Evolutionary conservation across 345 rosid species (phyloP).

Genomic region (Brassica carinata): DNA sequence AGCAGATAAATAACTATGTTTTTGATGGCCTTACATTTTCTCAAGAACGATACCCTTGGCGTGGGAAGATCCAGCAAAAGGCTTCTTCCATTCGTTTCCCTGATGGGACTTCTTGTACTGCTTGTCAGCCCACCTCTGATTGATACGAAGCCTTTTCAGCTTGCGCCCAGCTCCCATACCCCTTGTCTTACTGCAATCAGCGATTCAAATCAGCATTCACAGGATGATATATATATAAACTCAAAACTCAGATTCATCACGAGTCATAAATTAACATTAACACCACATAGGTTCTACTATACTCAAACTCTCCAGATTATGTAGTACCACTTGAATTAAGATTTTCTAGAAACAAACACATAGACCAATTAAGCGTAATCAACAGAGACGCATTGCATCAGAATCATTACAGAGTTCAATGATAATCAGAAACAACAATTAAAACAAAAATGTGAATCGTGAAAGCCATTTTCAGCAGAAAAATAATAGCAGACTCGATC

Average conservation of each 20-base stretch:
- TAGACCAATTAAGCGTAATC: background rate
- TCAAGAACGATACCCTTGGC: constrained; percentile 73
- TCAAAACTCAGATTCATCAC: background rate
- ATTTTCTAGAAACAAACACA: background rate
- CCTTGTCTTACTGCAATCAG: constrained; percentile 55
- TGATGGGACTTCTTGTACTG: constrained; percentile 65
- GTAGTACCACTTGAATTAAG: background rate
- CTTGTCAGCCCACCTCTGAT: constrained; percentile 76
- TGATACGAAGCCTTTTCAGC: constrained; percentile 55
- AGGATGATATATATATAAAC: background rate
- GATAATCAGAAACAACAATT: background rate
- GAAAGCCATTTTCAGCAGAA: background rate
- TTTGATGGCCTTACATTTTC: constrained; percentile 48
- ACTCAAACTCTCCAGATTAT: too few species aligned
- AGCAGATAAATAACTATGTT: background rate
- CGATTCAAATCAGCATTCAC: too few species aligned
- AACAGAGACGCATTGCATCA: background rate
- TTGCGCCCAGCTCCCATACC: constrained; percentile 79
- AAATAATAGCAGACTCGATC: background rate
- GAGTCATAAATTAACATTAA: background rate
- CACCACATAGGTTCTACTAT: too few species aligned
- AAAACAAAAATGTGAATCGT: background rate
- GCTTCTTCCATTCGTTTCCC: constrained; percentile 80
- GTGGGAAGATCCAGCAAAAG: constrained; percentile 73
- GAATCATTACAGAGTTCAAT: background rate